Base-by-base conservation (phyloP, 2,329 filamentous ascomycete genomes). In the Fusarium redolens region DNA sequence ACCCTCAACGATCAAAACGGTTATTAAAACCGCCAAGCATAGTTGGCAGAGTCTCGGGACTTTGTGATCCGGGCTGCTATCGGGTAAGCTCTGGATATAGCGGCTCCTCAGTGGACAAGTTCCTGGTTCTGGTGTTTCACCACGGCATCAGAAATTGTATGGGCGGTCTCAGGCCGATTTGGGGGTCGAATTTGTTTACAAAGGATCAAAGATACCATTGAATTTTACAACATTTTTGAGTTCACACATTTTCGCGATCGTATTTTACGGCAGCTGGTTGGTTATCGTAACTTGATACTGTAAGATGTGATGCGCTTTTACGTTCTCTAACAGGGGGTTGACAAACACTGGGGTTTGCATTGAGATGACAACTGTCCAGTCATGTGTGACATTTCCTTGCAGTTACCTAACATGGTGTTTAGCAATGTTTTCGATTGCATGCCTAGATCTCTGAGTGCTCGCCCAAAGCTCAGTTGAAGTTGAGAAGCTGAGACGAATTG, bases 41-140 rank as follows among this genome's bases (percentile, higher is more conserved):
- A 62, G 22, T 38, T 47, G 61, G n/a, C 22, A 41, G 17, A 47
- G 31, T 47, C 54, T 57, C 55, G 66, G 61, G 33, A 58, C 30
- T 54, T 45, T 71, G 41, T 48, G 64, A 71, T 61, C 71, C 62
- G 62, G 54, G 35, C 54, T 61, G 55, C 33, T 71, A 70, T 62
- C 70, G 55, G 66, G 50, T 61, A 69, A 66, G 71, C 51, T 61
- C 47, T 44, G 57, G 65, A 40, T 57, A 61, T 35, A 45, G 41
- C 25, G 56, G 55, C 70, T 73, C 66, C 58, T 61, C 37, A 71
- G 17, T 73, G 66, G 66, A 47, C 48, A 30, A 60, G 57, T 50
- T 64, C 57, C 45, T 60, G 61, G 58, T 52, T 40, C 22, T 37
- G 54, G 48, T 61, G 71, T 73, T 73, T 73, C 71, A 73, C 71